Percentiles rank a stretch among this genome's conserved stretches.
phyloP scores from a whole-genome alignment of 2,329 filamentous ascomycete genomes.

The Monosporascus sp. region DNA sequence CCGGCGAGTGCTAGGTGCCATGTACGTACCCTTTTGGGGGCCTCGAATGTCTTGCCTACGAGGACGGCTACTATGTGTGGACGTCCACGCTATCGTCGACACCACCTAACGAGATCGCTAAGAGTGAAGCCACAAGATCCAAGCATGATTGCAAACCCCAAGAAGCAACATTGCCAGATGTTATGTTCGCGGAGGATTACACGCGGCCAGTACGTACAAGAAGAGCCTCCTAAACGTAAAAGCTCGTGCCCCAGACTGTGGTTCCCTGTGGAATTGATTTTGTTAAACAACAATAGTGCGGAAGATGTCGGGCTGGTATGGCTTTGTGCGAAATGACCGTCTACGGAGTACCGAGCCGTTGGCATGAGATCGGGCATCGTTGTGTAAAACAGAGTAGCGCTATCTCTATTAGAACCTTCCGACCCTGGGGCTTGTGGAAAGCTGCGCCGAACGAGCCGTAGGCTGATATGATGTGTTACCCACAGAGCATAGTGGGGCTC shows the following conservation, averaged over 20 bases:
- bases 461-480: constrained; percentile 38
- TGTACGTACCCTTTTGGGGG: constrained; percentile 12
- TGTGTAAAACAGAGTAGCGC: not conserved
- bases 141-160: not conserved
- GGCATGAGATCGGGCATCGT: constrained; percentile 6
- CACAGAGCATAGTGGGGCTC: constrained; percentile 23
- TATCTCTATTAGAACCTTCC: constrained; percentile 11
- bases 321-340: not conserved
- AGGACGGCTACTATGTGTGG: not conserved
- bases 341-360: constrained; percentile 7
- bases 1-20: constrained; percentile 16
- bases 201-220: not conserved
- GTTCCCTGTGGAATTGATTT: not conserved
- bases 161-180: not conserved
- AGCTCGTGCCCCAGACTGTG: not conserved
- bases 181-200: not conserved
- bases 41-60: not conserved
- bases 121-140: not conserved
- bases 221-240: not conserved
- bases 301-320: not conserved
- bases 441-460: constrained; percentile 41
- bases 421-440: constrained; percentile 30
- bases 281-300: not conserved
- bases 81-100: not conserved
- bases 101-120: not conserved